Base-by-base conservation (phyloP, 1,284 basidiomycete species). In the Vanrija sp. region DNA sequence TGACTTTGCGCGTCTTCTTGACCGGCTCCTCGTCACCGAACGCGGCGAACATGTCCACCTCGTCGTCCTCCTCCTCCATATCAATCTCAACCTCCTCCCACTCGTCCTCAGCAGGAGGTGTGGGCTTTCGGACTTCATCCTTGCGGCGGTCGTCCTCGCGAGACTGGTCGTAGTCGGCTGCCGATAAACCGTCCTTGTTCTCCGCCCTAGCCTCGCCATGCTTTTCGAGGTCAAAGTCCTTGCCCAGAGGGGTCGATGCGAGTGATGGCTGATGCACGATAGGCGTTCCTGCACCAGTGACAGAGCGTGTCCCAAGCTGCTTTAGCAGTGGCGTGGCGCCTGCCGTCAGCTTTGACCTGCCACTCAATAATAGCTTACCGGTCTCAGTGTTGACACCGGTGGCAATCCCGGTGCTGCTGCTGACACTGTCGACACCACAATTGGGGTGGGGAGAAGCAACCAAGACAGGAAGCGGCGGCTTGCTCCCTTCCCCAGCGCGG, bases 41-140 rank as follows among this genome's bases (percentile, higher is more conserved):
- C 26, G 88, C 81, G 14, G 89, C 86, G 67, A 95, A 95, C 91
- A 95, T 95, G 73, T 95, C 92, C 60, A 93, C 88, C 5, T 94
- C 81, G 46, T 92, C 88, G 8, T 80, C 80, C 18, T 80, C 78
- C 23, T 75, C 82, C 18, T 82, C 80, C 6, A 83, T 83, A 46
- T 73, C 71, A 51, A 85, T 85, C 48, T 84, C 75, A 51, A 84
- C 81, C 48, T 86, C 83, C 23, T 82, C 80, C 38, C 80, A 80
- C 25, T 77, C 74, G 2, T 63, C 63, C 25, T 63, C 63, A 3
- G 47, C 47, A 5, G 23, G 12, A 42, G 2, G 50, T 26, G 23
- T 51, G 7, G 23, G 46, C 45, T 44, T 57, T 48, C 6, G 21
- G 38, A 8, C 23, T 18, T 5, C 28, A 4, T 38, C 53, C 34